Evolutionary conservation across 768 basidiomycete species (phyloP), one percentile per base, ranked within the genome.

Genomic region (Xerocomellus amylosporus): DNA sequence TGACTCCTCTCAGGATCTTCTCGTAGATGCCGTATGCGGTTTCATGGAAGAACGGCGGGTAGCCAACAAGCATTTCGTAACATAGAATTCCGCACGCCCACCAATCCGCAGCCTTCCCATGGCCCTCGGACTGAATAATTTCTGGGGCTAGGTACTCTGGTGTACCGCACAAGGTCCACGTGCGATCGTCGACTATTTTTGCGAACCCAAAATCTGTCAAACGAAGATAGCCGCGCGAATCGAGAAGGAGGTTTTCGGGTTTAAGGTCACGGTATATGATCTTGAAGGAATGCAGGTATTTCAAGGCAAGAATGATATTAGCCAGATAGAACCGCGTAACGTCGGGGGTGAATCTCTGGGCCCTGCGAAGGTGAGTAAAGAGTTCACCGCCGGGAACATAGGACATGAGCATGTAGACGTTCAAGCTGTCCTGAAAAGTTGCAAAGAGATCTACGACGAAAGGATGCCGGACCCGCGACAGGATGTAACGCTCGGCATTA

Each of bases 231-330:
- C 97, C 97, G 37, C 87, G 83, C 20, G 90, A 85, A 68, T 97
- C 97, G 49, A 99, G 78, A 37, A 99, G 83, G n/a, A 99, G 83
- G 65, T 99, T 99, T 73, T 99, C 97, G 15, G 97, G 97, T 72
- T 99, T 98, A 61, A 99, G 82, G 73, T 98, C 96, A 41, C 96
- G 92, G 73, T 98, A 98, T 65, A 98, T 93, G 72, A 99, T 96
- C 76, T 98, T 94, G 74, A 90, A 92, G 14, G 88, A 88, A 71
- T 98, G 97, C 6, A 98, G 79, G 62, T 96, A 95, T 75, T 90
- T 92, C 63, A 98, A 80, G 33, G 95, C 97, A 55, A 98, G 84
- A 64, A 97, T 85, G 69, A 98, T 96, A 57, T 90, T 94, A 31
- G 96, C 95, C 58, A 96, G 85, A 74, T 98, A 99, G 75, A 98